Base-by-base conservation (phyloP, 805 yeast species). In the Ogataea henricii region DNA sequence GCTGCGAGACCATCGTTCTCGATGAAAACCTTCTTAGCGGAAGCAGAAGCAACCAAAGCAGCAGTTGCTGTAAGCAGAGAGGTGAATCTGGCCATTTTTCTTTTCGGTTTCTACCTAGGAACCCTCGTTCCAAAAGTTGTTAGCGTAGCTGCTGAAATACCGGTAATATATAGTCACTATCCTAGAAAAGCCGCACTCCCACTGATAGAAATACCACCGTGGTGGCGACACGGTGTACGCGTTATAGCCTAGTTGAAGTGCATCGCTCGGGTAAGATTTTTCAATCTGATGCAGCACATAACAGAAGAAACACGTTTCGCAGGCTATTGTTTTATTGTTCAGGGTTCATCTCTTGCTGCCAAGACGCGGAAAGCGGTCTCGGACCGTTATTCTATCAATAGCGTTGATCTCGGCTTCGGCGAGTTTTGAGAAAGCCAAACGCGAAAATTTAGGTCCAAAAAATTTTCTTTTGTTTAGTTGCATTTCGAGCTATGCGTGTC, bases 1-100 rank as follows among this genome's bases (percentile, higher is more conserved):
- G 72, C 65, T n/a, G 67, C 62, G 20, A 69, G 57, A 26, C 73
- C 74, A 55, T 72, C 77, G 54, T 72, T 71, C 42, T 72, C 77
- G 48, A 71, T 68, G 54, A 72, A 71, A 48, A 69, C 63, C 53
- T 67, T 70, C 56, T 64, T 67, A 18, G 68, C 43, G 10, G 39
- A 21, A 13, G 30, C 52, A 14, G 34, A 13, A 9, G 45, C 16
- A 10, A 39, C 33, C 32, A 40, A 34, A 18, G 45, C 36, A 20
- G 33, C 41, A 30, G 35, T 9, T 33, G 47, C 35, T 6, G 42
- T 10, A 18, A 39, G 32, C 17, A 39, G 23, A 6, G 42, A 39
- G 23, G 42, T 26, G 17, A 39, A 39, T 39, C 42, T 26, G 12
- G 42, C 42, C 42, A 39, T 39, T 26, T 39, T 30, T n/a, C n/a